A percentile compares a stretch with the other conserved stretches of the same genome.
Conservation (phyloP, 176 grass and related monocot species). For the Ananas comosus region DNA sequence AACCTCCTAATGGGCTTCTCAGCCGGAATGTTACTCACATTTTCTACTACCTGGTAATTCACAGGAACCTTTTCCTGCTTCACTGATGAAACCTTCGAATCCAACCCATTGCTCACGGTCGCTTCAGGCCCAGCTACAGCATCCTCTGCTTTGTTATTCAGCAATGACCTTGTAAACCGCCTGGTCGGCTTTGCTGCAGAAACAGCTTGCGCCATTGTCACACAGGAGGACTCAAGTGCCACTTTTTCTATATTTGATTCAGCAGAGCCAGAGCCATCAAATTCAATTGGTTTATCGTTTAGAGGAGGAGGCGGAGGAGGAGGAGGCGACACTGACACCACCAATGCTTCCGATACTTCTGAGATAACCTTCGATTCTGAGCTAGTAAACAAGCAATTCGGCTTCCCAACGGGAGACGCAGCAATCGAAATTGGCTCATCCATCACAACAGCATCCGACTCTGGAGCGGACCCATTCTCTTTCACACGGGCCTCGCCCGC, state of each 20-base stretch:
- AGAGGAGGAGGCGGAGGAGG: neutral
- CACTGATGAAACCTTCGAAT: neutral
- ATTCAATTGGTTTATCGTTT: neutral
- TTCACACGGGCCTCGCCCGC: neutral
- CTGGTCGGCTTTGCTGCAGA: neutral
- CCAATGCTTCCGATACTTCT: constrained; percentile 1
- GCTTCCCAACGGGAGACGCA: neutral
- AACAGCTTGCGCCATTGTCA: neutral
- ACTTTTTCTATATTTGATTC: no score
- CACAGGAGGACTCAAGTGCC: no score
- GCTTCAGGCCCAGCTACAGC: constrained; percentile 13
- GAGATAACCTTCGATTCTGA: neutral
- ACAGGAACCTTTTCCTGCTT: neutral
- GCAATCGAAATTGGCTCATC: neutral
- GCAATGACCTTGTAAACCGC: constrained; percentile 55
- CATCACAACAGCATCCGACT: neutral
- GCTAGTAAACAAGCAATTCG: neutral
- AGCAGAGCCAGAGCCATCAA: neutral
- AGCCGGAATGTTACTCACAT: neutral
- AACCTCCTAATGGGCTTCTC: constrained; percentile 4
- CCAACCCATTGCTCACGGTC: constrained; percentile 18
- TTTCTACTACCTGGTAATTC: neutral
- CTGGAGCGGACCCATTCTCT: neutral
- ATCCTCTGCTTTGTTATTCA: constrained; percentile 27
- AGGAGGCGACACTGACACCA: neutral